A percentile compares a stretch with the other conserved stretches of the same genome.
Evolutionary conservation across 2,329 filamentous ascomycete genomes (phyloP).

Genomic region (Parastagonospora avenae): DNA sequence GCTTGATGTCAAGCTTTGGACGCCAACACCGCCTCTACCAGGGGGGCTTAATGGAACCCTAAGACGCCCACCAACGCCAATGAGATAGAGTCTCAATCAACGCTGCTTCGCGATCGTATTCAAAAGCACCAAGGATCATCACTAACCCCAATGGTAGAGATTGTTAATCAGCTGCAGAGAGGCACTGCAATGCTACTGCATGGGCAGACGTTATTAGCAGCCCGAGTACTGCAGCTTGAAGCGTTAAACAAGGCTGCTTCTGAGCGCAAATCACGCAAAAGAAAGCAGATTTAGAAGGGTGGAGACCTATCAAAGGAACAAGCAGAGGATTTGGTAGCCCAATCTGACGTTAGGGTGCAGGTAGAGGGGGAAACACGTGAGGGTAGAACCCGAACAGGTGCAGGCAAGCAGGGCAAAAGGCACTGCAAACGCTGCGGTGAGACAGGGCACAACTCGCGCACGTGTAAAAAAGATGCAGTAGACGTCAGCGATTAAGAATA

Average conservation of each 20-base stretch:
- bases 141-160: conserved; percentile 7
- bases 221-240: conserved; percentile 6
- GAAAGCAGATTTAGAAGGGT: conserved; percentile 2
- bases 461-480: too few relatives aligned
- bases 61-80: conserved; percentile 18
- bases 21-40: conserved; percentile 11
- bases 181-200: not conserved
- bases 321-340: not conserved
- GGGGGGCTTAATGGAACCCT: conserved; percentile 13
- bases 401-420: not conserved
- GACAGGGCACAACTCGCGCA: not conserved
- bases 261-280: conserved; percentile 8
- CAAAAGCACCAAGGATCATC: conserved; percentile 12
- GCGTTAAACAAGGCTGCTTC: too few relatives aligned
- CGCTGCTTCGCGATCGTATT: too few relatives aligned
- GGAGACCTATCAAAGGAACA: not conserved
- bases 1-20: conserved; percentile 29
- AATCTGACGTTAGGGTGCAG: too few relatives aligned
- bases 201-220: not conserved
- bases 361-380: too few relatives aligned
- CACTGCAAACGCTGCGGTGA: not conserved
- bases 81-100: conserved; percentile 15
- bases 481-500: too few relatives aligned
- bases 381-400: not conserved
- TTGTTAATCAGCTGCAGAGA: conserved; percentile 4